Conservation (phyloP, 768 basidiomycete genomes). For the Agaricus bisporus region DNA sequence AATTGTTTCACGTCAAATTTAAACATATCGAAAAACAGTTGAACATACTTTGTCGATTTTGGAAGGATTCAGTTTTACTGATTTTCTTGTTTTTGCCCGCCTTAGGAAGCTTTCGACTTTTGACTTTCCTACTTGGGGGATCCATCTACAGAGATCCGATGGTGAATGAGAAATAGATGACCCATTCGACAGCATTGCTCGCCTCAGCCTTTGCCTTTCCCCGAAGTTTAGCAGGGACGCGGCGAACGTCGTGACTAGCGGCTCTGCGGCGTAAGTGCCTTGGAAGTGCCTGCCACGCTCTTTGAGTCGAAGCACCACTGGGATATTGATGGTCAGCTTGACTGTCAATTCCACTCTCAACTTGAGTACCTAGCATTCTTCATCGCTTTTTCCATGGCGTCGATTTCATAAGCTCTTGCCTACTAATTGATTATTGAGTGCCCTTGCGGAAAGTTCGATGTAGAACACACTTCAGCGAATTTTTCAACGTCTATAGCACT, state of each 20-base stretch:
- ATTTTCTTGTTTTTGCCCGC: constrained; percentile 55
- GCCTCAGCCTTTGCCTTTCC: constrained; percentile 83
- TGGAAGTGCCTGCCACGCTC: constrained; percentile 91
- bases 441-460: constrained; percentile 5
- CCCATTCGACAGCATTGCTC: constrained; percentile 32
- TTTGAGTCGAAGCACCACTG: constrained; percentile 66
- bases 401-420: constrained; percentile 86
- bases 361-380: constrained; percentile 59
- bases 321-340: background rate
- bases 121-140: constrained; percentile 29
- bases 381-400: constrained; percentile 86
- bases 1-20: background rate
- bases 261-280: constrained; percentile 88
- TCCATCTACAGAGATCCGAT: constrained; percentile 35
- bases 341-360: background rate
- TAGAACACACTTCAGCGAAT: constrained; percentile 65
- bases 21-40: background rate
- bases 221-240: constrained; percentile 81
- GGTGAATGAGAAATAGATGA: background rate
- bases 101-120: constrained; percentile 46
- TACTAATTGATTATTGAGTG: constrained; percentile 22
- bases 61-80: constrained; percentile 53
- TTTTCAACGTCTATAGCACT: constrained; percentile 79
- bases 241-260: constrained; percentile 89
- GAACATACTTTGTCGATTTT: constrained; percentile 67